A percentile compares a stretch with the other conserved stretches of the same genome.
Evolutionary conservation across 805 yeast genomes (phyloP).

Genomic region (Ogataea pilisensis): DNA sequence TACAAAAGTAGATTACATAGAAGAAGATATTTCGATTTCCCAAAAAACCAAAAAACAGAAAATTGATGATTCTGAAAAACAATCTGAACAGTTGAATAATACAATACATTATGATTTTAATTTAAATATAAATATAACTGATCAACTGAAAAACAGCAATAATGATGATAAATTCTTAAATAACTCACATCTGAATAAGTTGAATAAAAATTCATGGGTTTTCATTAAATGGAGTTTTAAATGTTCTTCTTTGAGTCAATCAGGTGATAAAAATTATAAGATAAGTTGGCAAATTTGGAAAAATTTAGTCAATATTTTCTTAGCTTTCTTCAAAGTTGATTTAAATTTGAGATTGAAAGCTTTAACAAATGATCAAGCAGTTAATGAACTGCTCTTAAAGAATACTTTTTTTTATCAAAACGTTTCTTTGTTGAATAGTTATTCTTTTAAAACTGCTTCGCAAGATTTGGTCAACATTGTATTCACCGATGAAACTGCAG

Average conservation of each 20-base stretch:
- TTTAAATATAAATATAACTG: neutral
- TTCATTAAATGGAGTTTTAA: constrained; percentile 29
- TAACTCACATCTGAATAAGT: constrained; percentile 22
- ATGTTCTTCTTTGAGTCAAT: constrained; percentile 18
- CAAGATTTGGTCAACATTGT: constrained; percentile 12
- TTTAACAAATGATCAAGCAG: neutral
- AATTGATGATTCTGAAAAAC: neutral
- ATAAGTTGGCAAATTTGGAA: constrained; percentile 19
- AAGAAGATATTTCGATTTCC: neutral
- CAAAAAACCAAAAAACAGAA: neutral
- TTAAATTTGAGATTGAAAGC: constrained; percentile 1
- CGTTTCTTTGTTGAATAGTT: constrained; percentile 5
- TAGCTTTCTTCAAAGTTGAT: constrained; percentile 6
- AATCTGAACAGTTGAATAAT: no score
- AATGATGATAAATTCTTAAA: neutral
- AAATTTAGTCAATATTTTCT: constrained; percentile 10
- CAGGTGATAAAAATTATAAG: constrained; percentile 5
- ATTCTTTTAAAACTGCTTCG: constrained; percentile 8
- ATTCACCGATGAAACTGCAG: constrained; percentile 9
- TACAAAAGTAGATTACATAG: neutral
- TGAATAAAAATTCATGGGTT: constrained; percentile 23
- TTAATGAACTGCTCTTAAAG: neutral
- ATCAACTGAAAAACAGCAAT: neutral
- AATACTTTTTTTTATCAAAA: constrained; percentile 5
- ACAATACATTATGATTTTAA: neutral